Percentiles rank a stretch among this genome's conserved stretches.
phyloP scores from a whole-genome alignment of 352 stramenopile species.

The Pythium oligandrum region DNA sequence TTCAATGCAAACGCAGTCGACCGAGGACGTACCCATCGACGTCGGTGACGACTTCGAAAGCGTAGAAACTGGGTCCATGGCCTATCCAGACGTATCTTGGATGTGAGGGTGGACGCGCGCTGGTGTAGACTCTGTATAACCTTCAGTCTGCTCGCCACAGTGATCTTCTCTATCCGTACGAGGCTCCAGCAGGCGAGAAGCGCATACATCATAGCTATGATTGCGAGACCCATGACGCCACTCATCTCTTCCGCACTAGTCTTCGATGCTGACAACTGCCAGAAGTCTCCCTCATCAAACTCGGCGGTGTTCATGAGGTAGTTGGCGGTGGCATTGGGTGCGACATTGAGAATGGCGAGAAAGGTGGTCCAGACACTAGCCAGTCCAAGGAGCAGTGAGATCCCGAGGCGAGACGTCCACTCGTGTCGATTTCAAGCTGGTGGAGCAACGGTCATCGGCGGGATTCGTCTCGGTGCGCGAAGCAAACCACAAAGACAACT shows the following conservation, averaged over 20 bases:
- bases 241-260: conserved; percentile 4
- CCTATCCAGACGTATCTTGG: too few relatives aligned
- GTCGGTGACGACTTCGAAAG: too few relatives aligned
- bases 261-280: conserved; percentile 25
- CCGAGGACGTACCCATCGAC: too few relatives aligned
- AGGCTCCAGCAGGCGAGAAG: conserved; percentile 1
- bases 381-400: conserved; percentile 3
- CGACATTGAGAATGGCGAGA: conserved; percentile 33
- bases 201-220: conserved; percentile 6
- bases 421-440: not conserved
- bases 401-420: not conserved
- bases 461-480: not conserved
- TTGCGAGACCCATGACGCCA: conserved; percentile 15
- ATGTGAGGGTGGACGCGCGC: too few relatives aligned
- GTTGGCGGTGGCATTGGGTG: conserved; percentile 32
- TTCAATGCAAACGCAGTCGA: too few relatives aligned
- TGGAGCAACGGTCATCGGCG: not conserved
- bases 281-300: conserved; percentile 47
- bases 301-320: conserved; percentile 43
- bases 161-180: too few relatives aligned
- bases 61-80: too few relatives aligned
- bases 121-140: too few relatives aligned
- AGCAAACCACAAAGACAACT: not conserved
- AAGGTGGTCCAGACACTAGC: conserved; percentile 30
- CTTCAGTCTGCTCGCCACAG: too few relatives aligned